Evolutionary conservation across 805 yeast genomes (phyloP), one percentile per base, ranked within the genome.

Genomic region (Wickerhamomyces ciferrii): DNA sequence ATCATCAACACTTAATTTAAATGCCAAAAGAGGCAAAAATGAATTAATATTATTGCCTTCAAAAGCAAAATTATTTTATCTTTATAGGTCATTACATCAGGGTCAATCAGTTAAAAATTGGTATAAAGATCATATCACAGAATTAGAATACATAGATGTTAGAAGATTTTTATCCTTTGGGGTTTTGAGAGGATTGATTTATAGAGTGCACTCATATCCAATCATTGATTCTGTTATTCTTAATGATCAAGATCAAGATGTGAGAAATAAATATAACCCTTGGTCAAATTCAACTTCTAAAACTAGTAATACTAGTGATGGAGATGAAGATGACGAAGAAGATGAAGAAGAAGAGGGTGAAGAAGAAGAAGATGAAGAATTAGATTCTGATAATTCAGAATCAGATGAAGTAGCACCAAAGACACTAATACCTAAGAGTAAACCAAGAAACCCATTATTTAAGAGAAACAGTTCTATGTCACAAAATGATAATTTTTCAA

Each of bases 161-260:
- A 73, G 98, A 51, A 69, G 96, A 45, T 87, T 94, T 55, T 70
- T 94, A 19, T 80, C 90, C 18, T 94, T 91, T 70, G 99, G 99
- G 1, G 75, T 88, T 2, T 69, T 88, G 21, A 77, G 89, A 50
- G 89, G 96, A 0, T 58, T 94, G 6, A 84, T 95, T 9, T 90
- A 90, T 60, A 68, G 97, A 43, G 86, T 90, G 1, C 76, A 85
- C 46, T 70, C 90, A 19, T 87, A 79, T 58, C 97, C 98, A 0
- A 46, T 58, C 10, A 49, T 55, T 19, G 61, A 55, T 25, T 45
- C 56, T 9, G 45, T 51, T 17, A 31, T 55, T 20, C 44, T 46
- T 15, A 42, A 48, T 25, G 64, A 49, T 35, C 55, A 31, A 9
- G 23, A 13, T 20, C 7, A 17, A 3, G 18, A n/a, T 4, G 18